Evolutionary conservation across 441 rosid genomes (phyloP).

Genomic region (Metrosideros polymorpha): DNA sequence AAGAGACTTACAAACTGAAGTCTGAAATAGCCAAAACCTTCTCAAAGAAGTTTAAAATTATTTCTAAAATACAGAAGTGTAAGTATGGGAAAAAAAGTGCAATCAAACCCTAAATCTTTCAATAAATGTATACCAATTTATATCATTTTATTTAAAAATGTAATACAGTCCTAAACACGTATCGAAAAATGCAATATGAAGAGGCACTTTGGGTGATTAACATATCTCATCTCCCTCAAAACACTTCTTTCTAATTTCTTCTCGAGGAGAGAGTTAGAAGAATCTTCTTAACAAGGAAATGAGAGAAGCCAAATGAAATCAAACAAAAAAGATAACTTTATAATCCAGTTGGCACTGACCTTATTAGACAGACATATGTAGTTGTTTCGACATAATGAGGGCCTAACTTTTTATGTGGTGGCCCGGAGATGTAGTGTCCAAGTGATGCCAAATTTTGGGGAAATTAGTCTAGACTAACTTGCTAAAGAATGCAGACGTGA

Average conservation of each 20-base stretch:
- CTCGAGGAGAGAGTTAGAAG: background rate
- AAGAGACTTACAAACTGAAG: background rate
- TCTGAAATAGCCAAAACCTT: background rate
- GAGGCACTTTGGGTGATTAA: background rate
- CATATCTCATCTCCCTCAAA: background rate
- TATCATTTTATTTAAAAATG: background rate
- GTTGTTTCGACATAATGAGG: background rate
- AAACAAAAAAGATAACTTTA: background rate
- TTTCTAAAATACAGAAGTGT: background rate
- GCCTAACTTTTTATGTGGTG: background rate
- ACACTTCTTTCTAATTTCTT: background rate
- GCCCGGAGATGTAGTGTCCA: background rate
- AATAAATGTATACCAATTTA: background rate
- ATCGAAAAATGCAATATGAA: background rate
- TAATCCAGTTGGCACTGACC: background rate
- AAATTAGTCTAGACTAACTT: background rate
- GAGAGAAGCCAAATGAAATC: background rate
- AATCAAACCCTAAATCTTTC: background rate
- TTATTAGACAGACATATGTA: background rate
- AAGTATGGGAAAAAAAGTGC: background rate
- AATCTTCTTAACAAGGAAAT: background rate
- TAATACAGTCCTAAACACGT: background rate
- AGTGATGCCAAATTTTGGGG: background rate
- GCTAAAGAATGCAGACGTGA: background rate
- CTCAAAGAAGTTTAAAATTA: background rate